These are phyloP conservation scores for Citrus cavaleriei DNA, from an alignment of 345 rosid genomes.

Conservation along the genomic window DNA sequence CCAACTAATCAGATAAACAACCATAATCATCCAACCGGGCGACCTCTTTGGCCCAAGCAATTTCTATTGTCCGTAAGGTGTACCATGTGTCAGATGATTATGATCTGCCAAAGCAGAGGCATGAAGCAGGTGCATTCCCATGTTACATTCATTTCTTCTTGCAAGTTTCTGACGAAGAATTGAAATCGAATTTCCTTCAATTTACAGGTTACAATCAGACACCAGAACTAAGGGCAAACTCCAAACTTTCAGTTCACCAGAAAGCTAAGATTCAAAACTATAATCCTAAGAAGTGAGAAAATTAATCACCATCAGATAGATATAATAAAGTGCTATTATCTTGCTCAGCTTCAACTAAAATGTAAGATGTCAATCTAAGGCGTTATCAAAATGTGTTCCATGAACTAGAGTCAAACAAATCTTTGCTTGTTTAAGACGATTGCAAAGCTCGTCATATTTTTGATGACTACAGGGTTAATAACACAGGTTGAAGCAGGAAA, in stretches of 20 bases:
- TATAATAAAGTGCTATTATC: neutral
- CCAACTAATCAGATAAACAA: neutral
- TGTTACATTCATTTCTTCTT: neutral
- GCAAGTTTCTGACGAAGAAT: neutral
- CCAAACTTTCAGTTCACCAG: neutral
- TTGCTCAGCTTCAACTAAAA: slow-evolving; percentile 4
- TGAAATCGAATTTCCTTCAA: neutral
- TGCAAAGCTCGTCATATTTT: neutral
- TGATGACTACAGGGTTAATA: slow-evolving; percentile 33
- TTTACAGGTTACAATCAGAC: slow-evolving; percentile 3
- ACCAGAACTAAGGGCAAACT: neutral
- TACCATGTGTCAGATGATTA: neutral
- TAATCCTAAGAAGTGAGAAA: neutral
- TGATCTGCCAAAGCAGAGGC: neutral
- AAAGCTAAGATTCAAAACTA: neutral
- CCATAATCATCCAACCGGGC: neutral
- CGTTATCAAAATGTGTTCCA: slow-evolving; percentile 14
- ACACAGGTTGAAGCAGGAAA: slow-evolving; percentile 85
- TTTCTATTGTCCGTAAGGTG: neutral
- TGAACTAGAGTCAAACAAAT: neutral
- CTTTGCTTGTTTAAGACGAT: neutral
- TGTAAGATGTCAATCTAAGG: slow-evolving; percentile 6
- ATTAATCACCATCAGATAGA: neutral
- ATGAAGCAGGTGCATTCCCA: neutral
- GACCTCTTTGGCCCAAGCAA: neutral